Percentiles rank a stretch among this genome's conserved stretches.
phyloP scores from a whole-genome alignment of 2,329 filamentous ascomycete genomes.

The Pseudogymnoascus sp. region DNA sequence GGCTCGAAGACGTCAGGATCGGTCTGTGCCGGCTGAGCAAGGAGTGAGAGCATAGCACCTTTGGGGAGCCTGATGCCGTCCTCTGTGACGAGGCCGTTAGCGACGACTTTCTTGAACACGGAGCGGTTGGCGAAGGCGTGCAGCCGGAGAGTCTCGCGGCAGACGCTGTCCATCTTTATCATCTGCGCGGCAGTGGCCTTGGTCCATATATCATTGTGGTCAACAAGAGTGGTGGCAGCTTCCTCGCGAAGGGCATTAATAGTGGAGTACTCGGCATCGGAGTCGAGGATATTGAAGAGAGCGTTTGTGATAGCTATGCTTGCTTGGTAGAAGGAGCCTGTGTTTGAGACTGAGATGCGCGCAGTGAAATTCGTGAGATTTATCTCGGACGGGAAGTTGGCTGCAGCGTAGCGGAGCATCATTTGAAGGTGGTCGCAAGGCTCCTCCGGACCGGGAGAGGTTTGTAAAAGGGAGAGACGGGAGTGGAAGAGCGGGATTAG shows the following conservation, averaged over 20 bases:
- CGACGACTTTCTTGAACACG: conserved; percentile 27
- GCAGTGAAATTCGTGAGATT: conserved; percentile 19
- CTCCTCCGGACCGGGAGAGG: conserved; percentile 19
- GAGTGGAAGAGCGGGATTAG: conserved; percentile 21
- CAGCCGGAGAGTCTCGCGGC: conserved; percentile 39
- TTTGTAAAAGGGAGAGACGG: conserved; percentile 25
- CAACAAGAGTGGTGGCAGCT: conserved; percentile 28
- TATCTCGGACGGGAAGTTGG: conserved; percentile 35
- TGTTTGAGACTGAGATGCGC: conserved; percentile 23
- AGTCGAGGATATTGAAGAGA: conserved; percentile 34
- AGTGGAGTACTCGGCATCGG: conserved; percentile 35
- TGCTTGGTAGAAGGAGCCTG: conserved; percentile 33
- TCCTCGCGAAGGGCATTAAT: conserved; percentile 36
- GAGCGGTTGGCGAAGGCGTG: conserved; percentile 28
- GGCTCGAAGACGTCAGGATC: conserved; percentile 20
- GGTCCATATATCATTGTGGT: conserved; percentile 34
- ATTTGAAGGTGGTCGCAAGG: conserved; percentile 38
- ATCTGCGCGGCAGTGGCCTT: conserved; percentile 35
- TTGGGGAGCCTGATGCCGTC: conserved; percentile 42
- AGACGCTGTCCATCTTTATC: conserved; percentile 36
- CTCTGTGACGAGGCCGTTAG: conserved; percentile 20
- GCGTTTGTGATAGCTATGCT: conserved; percentile 37
- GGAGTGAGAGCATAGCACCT: conserved; percentile 30
- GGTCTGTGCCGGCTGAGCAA: conserved; percentile 21
- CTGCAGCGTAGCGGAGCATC: conserved; percentile 37